These are phyloP conservation scores for Coniochaeta sp. DNA, from an alignment of 2,329 filamentous ascomycete species.

Conservation along the genomic window DNA sequence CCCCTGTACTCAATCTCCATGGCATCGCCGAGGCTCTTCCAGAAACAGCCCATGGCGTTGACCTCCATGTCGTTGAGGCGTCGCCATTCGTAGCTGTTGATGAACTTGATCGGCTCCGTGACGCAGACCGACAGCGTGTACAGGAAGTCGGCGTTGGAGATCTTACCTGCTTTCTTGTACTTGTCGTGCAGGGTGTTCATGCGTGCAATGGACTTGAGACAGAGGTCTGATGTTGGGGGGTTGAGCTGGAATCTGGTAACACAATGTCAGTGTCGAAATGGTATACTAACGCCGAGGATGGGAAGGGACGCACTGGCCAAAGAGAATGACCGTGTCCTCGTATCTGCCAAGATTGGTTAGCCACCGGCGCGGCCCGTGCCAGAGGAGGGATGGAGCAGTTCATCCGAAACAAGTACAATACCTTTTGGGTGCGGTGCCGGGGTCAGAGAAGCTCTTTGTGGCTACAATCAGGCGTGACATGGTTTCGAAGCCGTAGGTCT, in stretches of 20 bases:
- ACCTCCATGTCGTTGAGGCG: conserved; percentile 56
- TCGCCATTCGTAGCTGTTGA: conserved; percentile 64
- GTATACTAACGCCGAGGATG: no score
- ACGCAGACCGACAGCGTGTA: conserved; percentile 50
- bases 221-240: conserved; percentile 25
- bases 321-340: conserved; percentile 31
- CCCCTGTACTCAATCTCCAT: conserved; percentile 53
- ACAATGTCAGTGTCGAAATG: no score
- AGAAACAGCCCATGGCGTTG: conserved; percentile 60
- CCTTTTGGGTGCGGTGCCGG: conserved; percentile 25
- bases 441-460: conserved; percentile 26
- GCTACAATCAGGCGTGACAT: conserved; percentile 27
- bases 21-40: conserved; percentile 63
- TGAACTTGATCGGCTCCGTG: conserved; percentile 56
- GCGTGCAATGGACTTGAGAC: conserved; percentile 25
- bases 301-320: conserved; percentile 20
- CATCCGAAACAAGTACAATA: conserved; percentile 10
- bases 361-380: background rate
- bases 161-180: conserved; percentile 24
- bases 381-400: background rate
- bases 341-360: conserved; percentile 19
- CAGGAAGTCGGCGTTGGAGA: conserved; percentile 27
- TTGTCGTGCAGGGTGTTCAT: conserved; percentile 30
- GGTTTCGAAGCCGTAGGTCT: conserved; percentile 32
- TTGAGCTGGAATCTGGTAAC: conserved; percentile 24